These are phyloP conservation scores for Powellomyces hirtus DNA, from an alignment of 192 early-diverging fungal species.

Conservation along the genomic window DNA sequence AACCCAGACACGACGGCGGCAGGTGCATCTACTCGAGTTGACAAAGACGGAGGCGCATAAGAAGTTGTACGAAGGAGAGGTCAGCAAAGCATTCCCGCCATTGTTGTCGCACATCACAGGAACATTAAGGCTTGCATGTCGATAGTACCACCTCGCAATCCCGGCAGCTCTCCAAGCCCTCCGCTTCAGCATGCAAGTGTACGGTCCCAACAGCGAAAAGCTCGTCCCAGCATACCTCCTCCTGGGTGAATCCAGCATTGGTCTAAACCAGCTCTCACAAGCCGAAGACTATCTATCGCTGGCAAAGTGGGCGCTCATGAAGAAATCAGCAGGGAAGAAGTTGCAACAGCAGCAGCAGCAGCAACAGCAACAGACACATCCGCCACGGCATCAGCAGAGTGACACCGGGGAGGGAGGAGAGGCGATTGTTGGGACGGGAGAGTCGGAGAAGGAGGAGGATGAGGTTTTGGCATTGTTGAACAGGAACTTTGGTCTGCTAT, in stretches of 20 bases:
- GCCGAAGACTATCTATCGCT: constrained; percentile 61
- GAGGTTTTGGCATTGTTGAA: constrained; percentile 46
- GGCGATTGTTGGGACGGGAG: constrained; percentile 8
- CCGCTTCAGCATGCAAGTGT: constrained; percentile 53
- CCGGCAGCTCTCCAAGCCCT: constrained; percentile 59
- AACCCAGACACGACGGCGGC: constrained; percentile 37
- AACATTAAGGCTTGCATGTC: too few relatives aligned
- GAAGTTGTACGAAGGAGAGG: constrained; percentile 55
- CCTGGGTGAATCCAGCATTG: constrained; percentile 60
- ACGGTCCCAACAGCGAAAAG: constrained; percentile 51
- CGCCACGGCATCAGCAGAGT: background rate
- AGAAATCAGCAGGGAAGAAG: constrained; percentile 10
- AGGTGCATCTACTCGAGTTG: constrained; percentile 49
- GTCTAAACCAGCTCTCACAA: constrained; percentile 51
- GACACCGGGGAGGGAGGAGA: background rate
- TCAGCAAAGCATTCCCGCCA: too few relatives aligned
- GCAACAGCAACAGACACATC: background rate
- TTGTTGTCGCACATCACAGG: too few relatives aligned
- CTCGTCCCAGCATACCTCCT: constrained; percentile 57
- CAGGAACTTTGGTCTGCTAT: constrained; percentile 57
- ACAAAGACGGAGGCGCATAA: constrained; percentile 58
- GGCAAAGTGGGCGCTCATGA: constrained; percentile 59
- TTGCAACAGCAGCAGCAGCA: background rate
- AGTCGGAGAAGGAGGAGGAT: constrained; percentile 29
- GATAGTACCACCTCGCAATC: constrained; percentile 56